Conservation (phyloP, 108 stramenopile genomes). For the Skeletonema potamos region DNA sequence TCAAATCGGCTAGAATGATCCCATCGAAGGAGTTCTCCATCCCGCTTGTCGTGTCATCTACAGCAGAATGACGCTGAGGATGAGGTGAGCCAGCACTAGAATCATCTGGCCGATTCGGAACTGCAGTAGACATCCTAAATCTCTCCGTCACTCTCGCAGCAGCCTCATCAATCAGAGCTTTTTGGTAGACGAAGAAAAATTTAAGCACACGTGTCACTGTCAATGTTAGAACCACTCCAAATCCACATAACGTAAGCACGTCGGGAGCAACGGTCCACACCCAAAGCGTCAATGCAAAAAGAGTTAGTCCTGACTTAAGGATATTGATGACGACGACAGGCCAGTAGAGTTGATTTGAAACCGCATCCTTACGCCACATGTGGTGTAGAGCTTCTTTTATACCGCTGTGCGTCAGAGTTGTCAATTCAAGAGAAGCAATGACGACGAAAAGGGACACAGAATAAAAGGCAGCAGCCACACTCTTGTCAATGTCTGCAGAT, state of each 20-base stretch:
- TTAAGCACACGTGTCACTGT: conserved; percentile 1
- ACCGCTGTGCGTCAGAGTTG: conserved; percentile 6
- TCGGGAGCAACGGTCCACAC: conserved; percentile 8
- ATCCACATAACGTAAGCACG: conserved; percentile 6
- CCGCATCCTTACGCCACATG: not conserved
- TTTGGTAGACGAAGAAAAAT: conserved; percentile 9
- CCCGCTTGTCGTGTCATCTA: not conserved
- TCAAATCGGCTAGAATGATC: conserved; percentile 14
- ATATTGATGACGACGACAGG: not conserved
- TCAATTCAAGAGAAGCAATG: conserved; percentile 3
- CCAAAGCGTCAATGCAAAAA: conserved; percentile 5
- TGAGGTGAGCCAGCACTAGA: not conserved
- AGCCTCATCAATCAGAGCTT: conserved; percentile 2
- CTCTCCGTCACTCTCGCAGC: conserved; percentile 1
- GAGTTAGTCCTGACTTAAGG: not conserved
- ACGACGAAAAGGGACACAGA: conserved; percentile 8
- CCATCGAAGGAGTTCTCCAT: conserved; percentile 11
- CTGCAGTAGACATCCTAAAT: not conserved
- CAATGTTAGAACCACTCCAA: conserved; percentile 3
- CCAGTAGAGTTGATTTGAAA: not conserved
- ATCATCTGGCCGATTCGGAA: not conserved
- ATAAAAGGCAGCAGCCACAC: conserved; percentile 4
- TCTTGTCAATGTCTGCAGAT: not conserved
- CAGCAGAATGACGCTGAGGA: not conserved
- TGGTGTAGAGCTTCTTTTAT: not conserved